phyloP scores from a whole-genome alignment of 352 stramenopile species.

The Pythium rhizo-oryzae region DNA sequence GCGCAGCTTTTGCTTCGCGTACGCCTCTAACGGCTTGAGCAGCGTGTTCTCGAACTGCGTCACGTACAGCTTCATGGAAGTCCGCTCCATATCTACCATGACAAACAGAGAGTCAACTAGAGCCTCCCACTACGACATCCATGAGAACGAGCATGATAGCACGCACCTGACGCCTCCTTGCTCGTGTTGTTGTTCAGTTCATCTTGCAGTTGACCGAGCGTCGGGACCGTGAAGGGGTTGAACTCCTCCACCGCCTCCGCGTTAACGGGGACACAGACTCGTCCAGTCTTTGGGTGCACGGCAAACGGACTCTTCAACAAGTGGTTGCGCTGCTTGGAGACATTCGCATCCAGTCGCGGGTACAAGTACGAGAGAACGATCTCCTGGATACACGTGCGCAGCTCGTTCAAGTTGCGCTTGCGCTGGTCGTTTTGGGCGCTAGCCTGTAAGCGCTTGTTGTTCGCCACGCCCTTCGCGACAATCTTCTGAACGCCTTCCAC shows the following conservation, averaged over 20 bases:
- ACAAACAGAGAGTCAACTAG: not conserved
- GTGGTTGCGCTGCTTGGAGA: slow-evolving; percentile 99
- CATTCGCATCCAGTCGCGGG: slow-evolving; percentile 98
- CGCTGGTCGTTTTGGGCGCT: slow-evolving; percentile 45
- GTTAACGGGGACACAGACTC: slow-evolving; percentile 98
- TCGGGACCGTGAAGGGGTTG: slow-evolving; percentile 87
- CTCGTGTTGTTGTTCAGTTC: slow-evolving; percentile 71
- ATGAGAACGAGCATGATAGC: not conserved
- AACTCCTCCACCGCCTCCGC: slow-evolving; percentile 81
- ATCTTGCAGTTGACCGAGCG: slow-evolving; percentile 76
- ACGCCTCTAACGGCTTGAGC: slow-evolving; percentile 65
- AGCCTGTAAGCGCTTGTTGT: slow-evolving; percentile 44
- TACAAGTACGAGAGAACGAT: slow-evolving; percentile 98
- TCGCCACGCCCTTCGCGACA: slow-evolving; percentile 50
- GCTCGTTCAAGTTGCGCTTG: slow-evolving; percentile 68
- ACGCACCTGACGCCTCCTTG: slow-evolving; percentile 31
- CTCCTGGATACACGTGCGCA: slow-evolving; percentile 93
- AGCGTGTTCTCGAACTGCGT: slow-evolving; percentile 72
- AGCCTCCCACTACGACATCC: too few species aligned
- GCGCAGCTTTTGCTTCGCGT: slow-evolving; percentile 75
- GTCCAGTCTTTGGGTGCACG: slow-evolving; percentile 97
- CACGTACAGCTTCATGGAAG: slow-evolving; percentile 78
- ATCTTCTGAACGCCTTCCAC: slow-evolving; percentile 71
- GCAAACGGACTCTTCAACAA: slow-evolving; percentile 99
- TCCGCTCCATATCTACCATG: slow-evolving; percentile 39